A percentile compares a stretch with the other conserved stretches of the same genome.
Conservation (phyloP, 257 asterid genomes). For the Nicotiana benthamiana region DNA sequence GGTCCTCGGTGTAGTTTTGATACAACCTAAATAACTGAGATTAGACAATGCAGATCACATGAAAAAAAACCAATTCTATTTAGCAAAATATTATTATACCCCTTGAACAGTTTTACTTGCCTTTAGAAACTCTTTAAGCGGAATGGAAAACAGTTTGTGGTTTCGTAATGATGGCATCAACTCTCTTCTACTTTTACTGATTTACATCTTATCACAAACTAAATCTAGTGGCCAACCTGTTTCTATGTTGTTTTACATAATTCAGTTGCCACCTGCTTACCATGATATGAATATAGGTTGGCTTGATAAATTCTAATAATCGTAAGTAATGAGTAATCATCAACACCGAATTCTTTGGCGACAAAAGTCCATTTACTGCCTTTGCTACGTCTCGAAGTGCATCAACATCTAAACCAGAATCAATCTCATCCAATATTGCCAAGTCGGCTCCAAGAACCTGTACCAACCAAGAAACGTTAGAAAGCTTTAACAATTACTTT, state of each 20-base stretch:
- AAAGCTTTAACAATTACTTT: background rate
- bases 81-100: background rate
- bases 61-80: background rate
- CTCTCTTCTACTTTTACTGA: background rate
- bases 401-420: constrained; percentile 97
- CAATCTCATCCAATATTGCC: constrained; percentile 89
- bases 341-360: constrained; percentile 66
- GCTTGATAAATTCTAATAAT: constrained; percentile 80
- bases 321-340: constrained; percentile 93
- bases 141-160: background rate
- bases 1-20: background rate
- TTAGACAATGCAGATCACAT: background rate
- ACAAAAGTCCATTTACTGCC: constrained; percentile 69
- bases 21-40: background rate
- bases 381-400: constrained; percentile 90
- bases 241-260: background rate
- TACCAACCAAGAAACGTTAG: constrained; percentile 1
- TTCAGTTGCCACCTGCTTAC: constrained; percentile 35
- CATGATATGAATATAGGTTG: constrained; percentile 78
- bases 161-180: background rate
- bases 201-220: background rate
- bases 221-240: background rate
- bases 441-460: constrained; percentile 97
- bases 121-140: background rate
- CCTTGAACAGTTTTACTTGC: background rate